phyloP scores from a whole-genome alignment of 2,329 filamentous ascomycete genomes.

The Alternaria sp. region DNA sequence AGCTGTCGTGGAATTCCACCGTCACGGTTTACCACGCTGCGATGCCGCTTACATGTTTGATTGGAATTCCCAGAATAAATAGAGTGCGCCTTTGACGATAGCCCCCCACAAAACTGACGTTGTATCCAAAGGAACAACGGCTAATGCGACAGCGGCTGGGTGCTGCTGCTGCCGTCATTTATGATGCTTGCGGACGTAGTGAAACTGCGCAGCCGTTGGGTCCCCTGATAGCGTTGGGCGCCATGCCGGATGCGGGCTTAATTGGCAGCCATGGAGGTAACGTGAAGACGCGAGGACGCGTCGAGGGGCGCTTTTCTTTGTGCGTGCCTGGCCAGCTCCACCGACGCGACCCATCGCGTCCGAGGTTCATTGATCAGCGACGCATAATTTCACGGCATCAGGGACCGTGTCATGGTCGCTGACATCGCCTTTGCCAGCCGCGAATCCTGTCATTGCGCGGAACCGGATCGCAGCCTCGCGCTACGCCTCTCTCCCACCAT shows the following conservation, averaged over 20 bases:
- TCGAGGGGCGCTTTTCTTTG: constrained; percentile 9
- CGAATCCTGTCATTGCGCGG: constrained; percentile 22
- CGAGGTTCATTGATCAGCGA: constrained; percentile 17
- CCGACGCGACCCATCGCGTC: constrained; percentile 6
- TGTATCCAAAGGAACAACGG: too few species aligned
- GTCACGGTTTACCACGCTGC: too few species aligned
- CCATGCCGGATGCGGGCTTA: constrained; percentile 3
- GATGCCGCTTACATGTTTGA: too few species aligned
- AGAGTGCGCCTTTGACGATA: too few species aligned
- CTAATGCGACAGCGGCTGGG: neutral
- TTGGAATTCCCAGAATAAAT: too few species aligned
- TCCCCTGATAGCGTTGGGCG: neutral
- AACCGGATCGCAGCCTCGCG: constrained; percentile 21
- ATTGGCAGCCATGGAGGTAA: constrained; percentile 12
- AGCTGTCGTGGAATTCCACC: too few species aligned
- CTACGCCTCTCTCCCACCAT: constrained; percentile 10
- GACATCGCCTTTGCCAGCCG: constrained; percentile 2
- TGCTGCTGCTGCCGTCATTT: neutral
- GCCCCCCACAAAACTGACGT: too few species aligned
- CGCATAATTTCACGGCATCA: constrained; percentile 16
- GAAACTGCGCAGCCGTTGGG: constrained; percentile 12
- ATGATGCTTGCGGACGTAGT: neutral
- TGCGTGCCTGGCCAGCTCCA: constrained; percentile 9
- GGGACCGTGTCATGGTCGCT: constrained; percentile 15
- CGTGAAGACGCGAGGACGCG: constrained; percentile 20